Percentiles rank a stretch among this genome's conserved stretches.
Evolutionary conservation across 2,329 filamentous ascomycete species (phyloP).

Genomic region (Chrysosporium queenslandicum): DNA sequence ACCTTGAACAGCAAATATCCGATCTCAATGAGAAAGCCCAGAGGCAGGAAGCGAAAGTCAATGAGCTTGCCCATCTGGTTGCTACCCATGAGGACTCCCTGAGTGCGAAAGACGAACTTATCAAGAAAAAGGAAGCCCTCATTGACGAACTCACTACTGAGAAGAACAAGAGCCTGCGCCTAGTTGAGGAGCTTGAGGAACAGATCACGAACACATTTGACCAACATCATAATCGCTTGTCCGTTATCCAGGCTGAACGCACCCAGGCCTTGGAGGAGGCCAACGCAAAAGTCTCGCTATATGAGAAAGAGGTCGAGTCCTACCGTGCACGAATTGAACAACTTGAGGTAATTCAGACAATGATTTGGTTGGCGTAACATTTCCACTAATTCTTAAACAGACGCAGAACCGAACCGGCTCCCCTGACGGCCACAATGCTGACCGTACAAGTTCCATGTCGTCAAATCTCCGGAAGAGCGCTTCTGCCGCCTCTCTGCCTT

Average conservation of each 20-base stretch:
- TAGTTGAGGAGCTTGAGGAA: constrained; percentile 94
- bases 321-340: constrained; percentile 48
- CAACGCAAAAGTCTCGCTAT: constrained; percentile 51
- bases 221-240: constrained; percentile 85
- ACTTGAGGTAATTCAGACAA: constrained; percentile 56
- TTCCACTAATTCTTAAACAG: constrained; percentile 17
- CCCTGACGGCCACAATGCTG: constrained; percentile 34
- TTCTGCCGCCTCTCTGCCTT: constrained; percentile 75
- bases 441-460: constrained; percentile 49
- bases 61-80: constrained; percentile 44
- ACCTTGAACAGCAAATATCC: constrained; percentile 28
- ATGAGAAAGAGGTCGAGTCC: constrained; percentile 58
- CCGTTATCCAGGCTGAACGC: constrained; percentile 65
- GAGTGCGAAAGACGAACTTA: constrained; percentile 35
- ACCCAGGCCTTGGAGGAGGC: constrained; percentile 69
- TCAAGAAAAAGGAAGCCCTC: constrained; percentile 39
- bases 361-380: background rate
- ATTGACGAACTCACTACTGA: constrained; percentile 46
- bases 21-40: constrained; percentile 32
- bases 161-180: constrained; percentile 82
- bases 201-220: constrained; percentile 93
- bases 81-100: constrained; percentile 39
- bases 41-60: constrained; percentile 45
- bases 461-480: constrained; percentile 75
- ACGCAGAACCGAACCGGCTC: constrained; percentile 33